These are phyloP conservation scores for Ogataea hybrid DNA, from an alignment of 1,139 yeast species.

Conservation along the genomic window DNA sequence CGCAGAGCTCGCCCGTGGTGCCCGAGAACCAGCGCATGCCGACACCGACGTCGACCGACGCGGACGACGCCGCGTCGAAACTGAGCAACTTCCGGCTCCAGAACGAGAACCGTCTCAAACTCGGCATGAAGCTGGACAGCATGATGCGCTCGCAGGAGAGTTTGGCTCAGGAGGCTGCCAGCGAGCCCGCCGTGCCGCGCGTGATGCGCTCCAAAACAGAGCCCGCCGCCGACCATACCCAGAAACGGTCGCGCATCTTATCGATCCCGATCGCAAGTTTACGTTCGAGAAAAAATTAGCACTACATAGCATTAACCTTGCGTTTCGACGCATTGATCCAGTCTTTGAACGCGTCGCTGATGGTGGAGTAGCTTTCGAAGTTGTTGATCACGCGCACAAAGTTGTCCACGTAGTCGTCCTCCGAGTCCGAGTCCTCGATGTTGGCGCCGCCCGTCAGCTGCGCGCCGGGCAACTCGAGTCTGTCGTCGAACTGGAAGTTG, in stretches of 20 bases:
- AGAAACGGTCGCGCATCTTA: constrained; percentile 24
- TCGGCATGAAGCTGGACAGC: constrained; percentile 29
- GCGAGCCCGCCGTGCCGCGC: constrained; percentile 1
- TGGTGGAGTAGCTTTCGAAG: constrained; percentile 32
- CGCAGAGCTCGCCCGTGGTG: constrained; percentile 12
- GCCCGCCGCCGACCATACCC: not conserved
- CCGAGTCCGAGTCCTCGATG: constrained; percentile 20
- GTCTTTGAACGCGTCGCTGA: constrained; percentile 34
- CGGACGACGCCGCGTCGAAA: constrained; percentile 29
- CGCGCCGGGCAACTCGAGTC: constrained; percentile 6
- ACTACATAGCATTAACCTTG: constrained; percentile 5
- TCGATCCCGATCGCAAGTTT: constrained; percentile 33
- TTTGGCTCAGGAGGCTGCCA: constrained; percentile 3
- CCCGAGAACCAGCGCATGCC: constrained; percentile 1
- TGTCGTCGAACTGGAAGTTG: constrained; percentile 30
- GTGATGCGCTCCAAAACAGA: constrained; percentile 4
- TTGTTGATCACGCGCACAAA: constrained; percentile 33
- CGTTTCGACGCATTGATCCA: constrained; percentile 28
- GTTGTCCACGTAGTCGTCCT: constrained; percentile 29
- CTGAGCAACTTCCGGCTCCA: constrained; percentile 28
- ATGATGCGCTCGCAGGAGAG: constrained; percentile 27
- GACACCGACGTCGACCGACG: constrained; percentile 14
- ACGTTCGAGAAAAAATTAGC: constrained; percentile 18
- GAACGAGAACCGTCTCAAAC: constrained; percentile 27
- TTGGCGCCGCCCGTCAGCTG: constrained; percentile 11